Evolutionary conservation across 345 rosid genomes (phyloP).

Genomic region (Sisymbrium altissimum): DNA sequence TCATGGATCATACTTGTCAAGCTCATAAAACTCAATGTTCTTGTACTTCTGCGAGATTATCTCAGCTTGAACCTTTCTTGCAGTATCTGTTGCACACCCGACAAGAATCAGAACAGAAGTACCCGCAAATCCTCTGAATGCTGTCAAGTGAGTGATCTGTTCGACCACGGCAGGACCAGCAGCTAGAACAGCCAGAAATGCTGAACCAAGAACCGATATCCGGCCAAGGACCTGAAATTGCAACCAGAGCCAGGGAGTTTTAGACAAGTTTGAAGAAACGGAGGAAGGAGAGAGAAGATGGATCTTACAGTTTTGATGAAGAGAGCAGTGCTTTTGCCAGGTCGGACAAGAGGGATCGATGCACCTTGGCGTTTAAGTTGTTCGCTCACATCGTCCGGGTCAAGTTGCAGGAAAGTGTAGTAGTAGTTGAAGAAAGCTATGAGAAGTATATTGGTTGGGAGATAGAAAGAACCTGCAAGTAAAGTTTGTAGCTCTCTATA

Average conservation of each 20-base stretch:
- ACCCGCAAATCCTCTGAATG: slow-evolving; percentile 97
- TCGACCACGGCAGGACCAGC: slow-evolving; percentile 96
- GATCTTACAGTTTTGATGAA: slow-evolving; percentile 73
- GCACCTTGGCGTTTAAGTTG: slow-evolving; percentile 98
- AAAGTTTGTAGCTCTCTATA: slow-evolving; percentile 6
- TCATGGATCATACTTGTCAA: slow-evolving; percentile 46
- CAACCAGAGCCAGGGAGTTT: neutral
- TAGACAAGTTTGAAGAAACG: neutral
- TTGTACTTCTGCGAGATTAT: slow-evolving; percentile 93
- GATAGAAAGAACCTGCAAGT: slow-evolving; percentile 84
- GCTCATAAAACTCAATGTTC: slow-evolving; percentile 86
- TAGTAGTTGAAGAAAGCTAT: slow-evolving; percentile 98
- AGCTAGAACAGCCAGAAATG: slow-evolving; percentile 82
- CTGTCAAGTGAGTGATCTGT: slow-evolving; percentile 87
- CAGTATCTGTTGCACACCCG: slow-evolving; percentile 98
- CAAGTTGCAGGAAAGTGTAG: slow-evolving; percentile 95
- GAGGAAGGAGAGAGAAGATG: neutral
- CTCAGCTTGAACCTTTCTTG: slow-evolving; percentile 96
- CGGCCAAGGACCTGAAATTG: slow-evolving; percentile 75
- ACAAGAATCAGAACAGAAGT: slow-evolving; percentile 97
- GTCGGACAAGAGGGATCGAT: slow-evolving; percentile 88
- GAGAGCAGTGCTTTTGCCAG: slow-evolving; percentile 91
- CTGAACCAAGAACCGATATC: slow-evolving; percentile 91
- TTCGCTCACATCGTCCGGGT: slow-evolving; percentile 98
- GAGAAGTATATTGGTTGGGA: slow-evolving; percentile 83